Evolutionary conservation across 2,329 filamentous ascomycete species (phyloP), one percentile per base, ranked within the genome.

Genomic region (Colletotrichum orbiculare): DNA sequence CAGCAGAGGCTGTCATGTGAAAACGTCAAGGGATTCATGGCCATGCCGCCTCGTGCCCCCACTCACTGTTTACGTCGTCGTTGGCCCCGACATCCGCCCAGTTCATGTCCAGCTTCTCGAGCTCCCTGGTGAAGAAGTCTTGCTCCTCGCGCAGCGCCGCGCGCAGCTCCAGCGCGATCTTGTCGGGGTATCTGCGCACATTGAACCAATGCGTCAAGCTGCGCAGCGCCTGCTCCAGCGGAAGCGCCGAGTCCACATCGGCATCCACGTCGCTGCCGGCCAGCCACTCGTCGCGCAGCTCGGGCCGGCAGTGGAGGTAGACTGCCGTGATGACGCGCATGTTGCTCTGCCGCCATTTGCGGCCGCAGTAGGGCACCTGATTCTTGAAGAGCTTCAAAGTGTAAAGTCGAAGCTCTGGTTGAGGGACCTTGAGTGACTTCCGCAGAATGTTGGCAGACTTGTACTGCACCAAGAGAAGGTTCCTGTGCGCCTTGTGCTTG

Each of bases 281-380:
- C 1, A 98, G 85, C 95, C 96, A 98, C 78, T 97, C 96, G 74
- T 99, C 96, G 37, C 95, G 87, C 49, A 99, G 84, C 76, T 98
- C 95, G 0, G 95, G 95, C 8, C 94, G 87, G 74, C 95, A 97
- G 79, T 97, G 93, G 53, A 99, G 83, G 77, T 97, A 99, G 1
- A 99, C 93, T 4, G 94, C 94, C 0, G 96, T 99, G 74, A 99
- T 99, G 73, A 98, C 94, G 60, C 95, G 92, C 96, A 99, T 99
- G 78, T 99, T 98, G 71, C 89, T 90, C 80, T 98, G 96, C 12
- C 96, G 90, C 96, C 96, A 99, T 81, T 99, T 99, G 47, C 96
- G 90, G 25, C 96, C 95, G 77, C 95, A 98, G 82, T 97, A 99
- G 1, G 96, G 96, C 5, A 99, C 96, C 78, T 99, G 96, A 66